A percentile compares a stretch with the other conserved stretches of the same genome.
These are phyloP conservation scores for Aegilops sharonensis DNA, from an alignment of 176 grass and related monocot genomes.

Conservation along the genomic window DNA sequence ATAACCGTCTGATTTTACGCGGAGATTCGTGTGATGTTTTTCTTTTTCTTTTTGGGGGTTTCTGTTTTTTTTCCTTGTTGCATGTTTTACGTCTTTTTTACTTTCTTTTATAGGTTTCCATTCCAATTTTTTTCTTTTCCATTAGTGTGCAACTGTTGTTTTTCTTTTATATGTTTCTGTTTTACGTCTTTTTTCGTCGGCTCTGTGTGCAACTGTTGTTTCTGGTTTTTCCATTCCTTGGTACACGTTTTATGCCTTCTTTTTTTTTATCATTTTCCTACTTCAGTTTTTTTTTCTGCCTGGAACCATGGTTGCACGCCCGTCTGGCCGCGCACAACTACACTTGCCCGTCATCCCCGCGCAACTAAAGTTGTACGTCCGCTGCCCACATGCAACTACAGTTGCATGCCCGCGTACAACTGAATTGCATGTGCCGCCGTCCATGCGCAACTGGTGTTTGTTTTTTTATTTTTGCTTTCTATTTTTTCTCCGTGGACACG, in stretches of 20 bases:
- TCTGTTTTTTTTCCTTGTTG: background rate
- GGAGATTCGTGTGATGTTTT: background rate
- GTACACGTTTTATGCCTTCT: background rate
- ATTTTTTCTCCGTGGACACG: background rate
- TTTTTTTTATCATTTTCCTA: background rate
- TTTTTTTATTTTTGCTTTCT: background rate
- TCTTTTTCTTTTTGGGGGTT: background rate
- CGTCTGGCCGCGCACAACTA: background rate
- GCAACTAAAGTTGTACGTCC: background rate
- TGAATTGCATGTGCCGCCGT: background rate
- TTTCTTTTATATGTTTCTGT: too few relatives aligned
- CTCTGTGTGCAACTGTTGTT: background rate
- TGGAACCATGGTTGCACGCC: background rate
- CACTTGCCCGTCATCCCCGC: background rate
- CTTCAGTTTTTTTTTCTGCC: background rate
- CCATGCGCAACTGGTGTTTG: too few relatives aligned
- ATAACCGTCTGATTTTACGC: background rate
- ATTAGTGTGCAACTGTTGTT: background rate
- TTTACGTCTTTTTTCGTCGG: background rate
- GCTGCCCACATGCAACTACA: background rate
- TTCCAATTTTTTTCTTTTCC: background rate
- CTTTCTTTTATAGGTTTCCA: background rate
- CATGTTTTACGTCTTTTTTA: background rate
- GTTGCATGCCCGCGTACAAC: background rate
- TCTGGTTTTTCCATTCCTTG: background rate